Conservation (phyloP, 805 yeast genomes). For the Zygotorulaspora sp. region DNA sequence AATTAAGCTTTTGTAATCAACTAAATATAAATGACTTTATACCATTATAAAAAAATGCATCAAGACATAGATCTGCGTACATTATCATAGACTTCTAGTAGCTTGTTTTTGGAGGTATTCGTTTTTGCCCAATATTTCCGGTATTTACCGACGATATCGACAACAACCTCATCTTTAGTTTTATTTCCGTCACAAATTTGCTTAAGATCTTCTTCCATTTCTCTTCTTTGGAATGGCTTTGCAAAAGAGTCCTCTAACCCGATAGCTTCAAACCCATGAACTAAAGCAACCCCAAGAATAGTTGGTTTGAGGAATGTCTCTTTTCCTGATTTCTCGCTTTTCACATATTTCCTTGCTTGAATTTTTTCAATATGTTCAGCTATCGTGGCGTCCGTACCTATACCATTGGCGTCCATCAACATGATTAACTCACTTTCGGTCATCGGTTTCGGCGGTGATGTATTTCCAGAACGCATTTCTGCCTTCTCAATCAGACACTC, state of each 20-base stretch:
- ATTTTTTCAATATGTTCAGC: conserved; percentile 95
- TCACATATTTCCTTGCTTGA: conserved; percentile 59
- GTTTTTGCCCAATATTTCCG: conserved; percentile 42
- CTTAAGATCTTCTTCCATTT: conserved; percentile 62
- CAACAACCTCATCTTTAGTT: conserved; percentile 49
- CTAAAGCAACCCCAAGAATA: conserved; percentile 75
- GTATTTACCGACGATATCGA: conserved; percentile 53
- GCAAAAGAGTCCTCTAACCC: conserved; percentile 73
- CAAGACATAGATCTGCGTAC: conserved; percentile 22
- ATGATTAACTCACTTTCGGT: conserved; percentile 91
- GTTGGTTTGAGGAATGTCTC: conserved; percentile 64
- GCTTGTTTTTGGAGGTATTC: conserved; percentile 24
- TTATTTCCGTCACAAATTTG: conserved; percentile 63
- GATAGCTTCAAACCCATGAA: conserved; percentile 80
- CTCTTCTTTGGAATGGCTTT: conserved; percentile 81
- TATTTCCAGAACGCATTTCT: conserved; percentile 65
- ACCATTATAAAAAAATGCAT: background rate
- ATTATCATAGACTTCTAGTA: conserved; percentile 30
- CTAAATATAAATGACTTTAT: no score
- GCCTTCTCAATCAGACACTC: conserved; percentile 51
- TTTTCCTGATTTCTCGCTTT: conserved; percentile 39
- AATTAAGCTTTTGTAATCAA: background rate
- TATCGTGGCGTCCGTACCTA: conserved; percentile 98
- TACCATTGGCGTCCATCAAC: conserved; percentile 94
- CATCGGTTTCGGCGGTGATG: conserved; percentile 75